Percentiles rank a stretch among this genome's conserved stretches.
These are phyloP conservation scores for Scheffersomyces quercinus DNA, from an alignment of 1,139 yeast genomes.

Conservation along the genomic window DNA sequence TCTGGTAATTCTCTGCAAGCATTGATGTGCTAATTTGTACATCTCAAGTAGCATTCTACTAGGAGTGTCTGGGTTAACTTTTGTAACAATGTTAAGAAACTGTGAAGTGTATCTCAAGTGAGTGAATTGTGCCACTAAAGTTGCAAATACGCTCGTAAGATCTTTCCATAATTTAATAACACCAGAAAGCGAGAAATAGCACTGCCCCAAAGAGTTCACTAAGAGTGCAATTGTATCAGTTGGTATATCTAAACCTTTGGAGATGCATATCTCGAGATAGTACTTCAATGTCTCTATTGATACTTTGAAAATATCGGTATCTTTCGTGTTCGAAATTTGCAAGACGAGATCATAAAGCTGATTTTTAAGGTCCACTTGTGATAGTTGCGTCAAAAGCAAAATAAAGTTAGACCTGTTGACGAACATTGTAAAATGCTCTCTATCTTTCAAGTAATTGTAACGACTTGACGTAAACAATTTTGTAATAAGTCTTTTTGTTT, in stretches of 20 bases:
- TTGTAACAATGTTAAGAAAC: slow-evolving; percentile 7
- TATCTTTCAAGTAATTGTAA: slow-evolving; percentile 27
- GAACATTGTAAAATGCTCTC: slow-evolving; percentile 32
- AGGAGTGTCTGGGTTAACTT: slow-evolving; percentile 3
- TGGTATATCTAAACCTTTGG: slow-evolving; percentile 19
- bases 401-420: slow-evolving; percentile 41
- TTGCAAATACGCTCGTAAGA: slow-evolving; percentile 1
- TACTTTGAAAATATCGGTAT: slow-evolving; percentile 26
- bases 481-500: slow-evolving; percentile 35
- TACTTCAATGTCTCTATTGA: slow-evolving; percentile 24
- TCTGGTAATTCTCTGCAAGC: neutral
- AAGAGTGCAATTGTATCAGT: slow-evolving; percentile 19
- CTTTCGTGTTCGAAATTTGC: slow-evolving; percentile 24
- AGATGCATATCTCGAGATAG: slow-evolving; percentile 21
- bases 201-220: slow-evolving; percentile 5
- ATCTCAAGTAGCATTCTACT: slow-evolving; percentile 5
- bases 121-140: neutral
- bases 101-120: slow-evolving; percentile 4
- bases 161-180: slow-evolving; percentile 6
- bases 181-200: slow-evolving; percentile 5
- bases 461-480: slow-evolving; percentile 43
- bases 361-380: slow-evolving; percentile 33
- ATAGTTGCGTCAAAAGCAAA: slow-evolving; percentile 33
- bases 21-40: slow-evolving; percentile 2
- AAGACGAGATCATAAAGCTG: slow-evolving; percentile 29